phyloP scores from a whole-genome alignment of 1,139 yeast genomes.

The Geotrichum australiense region DNA sequence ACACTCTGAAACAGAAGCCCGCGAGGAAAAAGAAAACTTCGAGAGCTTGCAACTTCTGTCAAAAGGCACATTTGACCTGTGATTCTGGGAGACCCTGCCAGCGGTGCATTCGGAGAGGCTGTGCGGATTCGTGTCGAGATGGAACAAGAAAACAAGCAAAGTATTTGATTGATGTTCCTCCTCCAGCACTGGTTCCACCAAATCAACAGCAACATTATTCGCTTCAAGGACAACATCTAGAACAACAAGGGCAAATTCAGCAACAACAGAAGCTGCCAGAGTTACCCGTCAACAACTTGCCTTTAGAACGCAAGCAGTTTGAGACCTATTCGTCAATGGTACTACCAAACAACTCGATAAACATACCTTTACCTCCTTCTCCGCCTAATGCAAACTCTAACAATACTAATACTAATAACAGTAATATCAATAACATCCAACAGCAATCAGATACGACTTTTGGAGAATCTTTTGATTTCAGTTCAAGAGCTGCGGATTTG shows the following conservation, averaged over 20 bases:
- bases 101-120: slow-evolving; percentile 57
- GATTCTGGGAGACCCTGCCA: slow-evolving; percentile 76
- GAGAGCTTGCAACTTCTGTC: slow-evolving; percentile 85
- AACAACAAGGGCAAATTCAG: neutral
- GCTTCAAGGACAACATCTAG: neutral
- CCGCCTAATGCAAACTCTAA: slow-evolving; percentile 11
- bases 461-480: slow-evolving; percentile 15
- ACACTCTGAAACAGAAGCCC: slow-evolving; percentile 3
- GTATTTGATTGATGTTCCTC: slow-evolving; percentile 41
- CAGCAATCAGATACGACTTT: neutral
- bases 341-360: slow-evolving; percentile 7
- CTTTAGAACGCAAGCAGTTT: neutral
- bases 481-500: slow-evolving; percentile 18
- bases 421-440: neutral
- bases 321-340: slow-evolving; percentile 10
- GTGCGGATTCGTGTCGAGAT: slow-evolving; percentile 66
- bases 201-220: neutral
- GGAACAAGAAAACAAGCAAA: slow-evolving; percentile 84
- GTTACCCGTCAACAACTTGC: neutral
- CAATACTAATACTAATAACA: neutral
- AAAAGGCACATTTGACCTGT: slow-evolving; percentile 84
- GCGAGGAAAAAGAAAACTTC: slow-evolving; percentile 48
- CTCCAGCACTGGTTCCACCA: slow-evolving; percentile 11
- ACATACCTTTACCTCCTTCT: slow-evolving; percentile 14
- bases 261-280: neutral